Evolutionary conservation across 2,329 filamentous ascomycete genomes (phyloP).

Genomic region (Phyllosticta ampelicida): DNA sequence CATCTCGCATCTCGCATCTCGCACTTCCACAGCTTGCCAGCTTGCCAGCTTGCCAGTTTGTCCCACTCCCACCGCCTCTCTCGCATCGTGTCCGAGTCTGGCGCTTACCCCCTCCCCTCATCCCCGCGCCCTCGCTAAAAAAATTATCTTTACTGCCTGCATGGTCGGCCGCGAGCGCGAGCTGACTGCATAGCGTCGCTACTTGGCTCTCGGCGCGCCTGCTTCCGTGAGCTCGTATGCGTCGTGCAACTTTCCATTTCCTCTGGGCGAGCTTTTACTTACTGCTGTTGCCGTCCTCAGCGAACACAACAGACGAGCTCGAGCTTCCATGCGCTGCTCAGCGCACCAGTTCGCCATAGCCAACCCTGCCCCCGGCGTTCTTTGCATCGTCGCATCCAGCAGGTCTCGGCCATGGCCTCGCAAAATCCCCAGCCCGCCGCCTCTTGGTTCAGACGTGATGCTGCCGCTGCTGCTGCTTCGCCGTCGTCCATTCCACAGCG

Average conservation of each 20-base stretch:
- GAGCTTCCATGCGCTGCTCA: slow-evolving; percentile 32
- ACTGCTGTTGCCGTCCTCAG: slow-evolving; percentile 1
- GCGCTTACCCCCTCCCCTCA: not conserved
- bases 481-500: slow-evolving; percentile 17
- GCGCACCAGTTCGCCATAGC: slow-evolving; percentile 23
- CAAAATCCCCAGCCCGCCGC: slow-evolving; percentile 28
- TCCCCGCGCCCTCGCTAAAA: not conserved
- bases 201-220: slow-evolving; percentile 1
- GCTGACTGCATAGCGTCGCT: slow-evolving; percentile 10
- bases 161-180: not conserved
- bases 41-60: too few relatives aligned
- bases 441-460: slow-evolving; percentile 22
- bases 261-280: slow-evolving; percentile 1
- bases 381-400: slow-evolving; percentile 25
- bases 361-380: slow-evolving; percentile 17
- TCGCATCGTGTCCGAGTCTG: too few relatives aligned
- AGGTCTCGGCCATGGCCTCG: slow-evolving; percentile 27
- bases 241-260: slow-evolving; percentile 4
- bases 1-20: not conserved
- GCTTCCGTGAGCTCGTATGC: slow-evolving; percentile 5
- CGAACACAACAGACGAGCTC: slow-evolving; percentile 10
- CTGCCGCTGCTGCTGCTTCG: too few relatives aligned
- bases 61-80: too few relatives aligned
- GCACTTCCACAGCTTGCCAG: not conserved
- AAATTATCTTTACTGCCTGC: not conserved